Percentiles rank a stretch among this genome's conserved stretches.
These are phyloP conservation scores for Centaurea solstitialis DNA, from an alignment of 129 eudicot species.

Conservation along the genomic window DNA sequence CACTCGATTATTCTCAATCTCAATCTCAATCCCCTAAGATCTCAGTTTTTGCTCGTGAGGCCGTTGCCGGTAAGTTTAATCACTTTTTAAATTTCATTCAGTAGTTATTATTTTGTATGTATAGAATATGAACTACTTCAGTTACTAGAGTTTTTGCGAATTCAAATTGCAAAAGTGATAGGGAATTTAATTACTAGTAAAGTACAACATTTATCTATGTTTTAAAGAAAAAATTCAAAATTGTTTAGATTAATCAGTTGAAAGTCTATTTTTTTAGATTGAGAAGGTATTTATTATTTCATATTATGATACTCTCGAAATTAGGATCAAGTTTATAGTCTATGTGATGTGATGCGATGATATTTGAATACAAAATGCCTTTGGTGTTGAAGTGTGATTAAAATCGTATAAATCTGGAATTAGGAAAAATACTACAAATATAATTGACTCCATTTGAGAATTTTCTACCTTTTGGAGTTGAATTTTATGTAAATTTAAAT, in stretches of 20 bases:
- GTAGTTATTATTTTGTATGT: not conserved
- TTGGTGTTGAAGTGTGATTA: not conserved
- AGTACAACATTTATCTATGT: not conserved
- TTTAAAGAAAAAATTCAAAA: not conserved
- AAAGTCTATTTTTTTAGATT: not conserved
- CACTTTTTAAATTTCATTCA: not conserved
- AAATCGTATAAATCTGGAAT: not conserved
- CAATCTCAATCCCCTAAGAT: constrained; percentile 37
- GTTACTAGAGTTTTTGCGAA: too few species aligned
- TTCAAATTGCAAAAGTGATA: constrained; percentile 5
- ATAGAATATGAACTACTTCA: not conserved
- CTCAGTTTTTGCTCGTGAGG: constrained; percentile 86
- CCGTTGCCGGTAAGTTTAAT: constrained; percentile 61
- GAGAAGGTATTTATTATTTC: not conserved
- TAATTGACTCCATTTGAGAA: not conserved
- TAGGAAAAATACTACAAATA: not conserved
- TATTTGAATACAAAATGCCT: not conserved
- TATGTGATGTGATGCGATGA: not conserved
- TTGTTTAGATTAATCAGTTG: not conserved
- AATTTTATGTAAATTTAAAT: not conserved
- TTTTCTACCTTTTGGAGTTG: not conserved
- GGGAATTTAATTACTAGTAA: not conserved
- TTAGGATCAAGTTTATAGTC: not conserved
- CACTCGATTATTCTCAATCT: constrained; percentile 71
- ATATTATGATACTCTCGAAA: not conserved